phyloP scores from a whole-genome alignment of 2,329 filamentous ascomycete species.

The Cladosporium austrohemisphaericum region DNA sequence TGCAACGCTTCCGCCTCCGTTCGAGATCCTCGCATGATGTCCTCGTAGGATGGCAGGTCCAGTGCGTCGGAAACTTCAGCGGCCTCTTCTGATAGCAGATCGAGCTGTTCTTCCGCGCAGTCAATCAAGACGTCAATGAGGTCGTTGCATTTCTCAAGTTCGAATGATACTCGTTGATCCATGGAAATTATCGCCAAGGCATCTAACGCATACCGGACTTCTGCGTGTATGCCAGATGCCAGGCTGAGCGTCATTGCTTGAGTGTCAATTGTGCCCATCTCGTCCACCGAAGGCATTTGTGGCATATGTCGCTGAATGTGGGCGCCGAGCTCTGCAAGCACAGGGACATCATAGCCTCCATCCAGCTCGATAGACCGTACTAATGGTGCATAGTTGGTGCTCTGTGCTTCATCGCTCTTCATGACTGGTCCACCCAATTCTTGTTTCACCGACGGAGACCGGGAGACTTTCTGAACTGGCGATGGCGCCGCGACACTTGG shows the following conservation, averaged over 20 bases:
- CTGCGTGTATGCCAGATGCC: conserved; percentile 82
- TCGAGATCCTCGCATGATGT: conserved; percentile 74
- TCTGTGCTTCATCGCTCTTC: conserved; percentile 33
- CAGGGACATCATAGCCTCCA: conserved; percentile 69
- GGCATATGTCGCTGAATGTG: conserved; percentile 68
- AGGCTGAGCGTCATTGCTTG: conserved; percentile 84
- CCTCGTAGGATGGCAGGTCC: conserved; percentile 79
- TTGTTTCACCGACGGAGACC: conserved; percentile 30
- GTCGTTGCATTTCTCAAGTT: conserved; percentile 76
- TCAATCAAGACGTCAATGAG: conserved; percentile 83
- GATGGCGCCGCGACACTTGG: conserved; percentile 26
- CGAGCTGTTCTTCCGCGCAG: conserved; percentile 84
- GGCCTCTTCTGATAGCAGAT: conserved; percentile 77
- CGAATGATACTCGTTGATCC: conserved; percentile 60
- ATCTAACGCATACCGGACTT: conserved; percentile 87
- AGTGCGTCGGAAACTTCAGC: conserved; percentile 84
- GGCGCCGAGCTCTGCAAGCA: conserved; percentile 60
- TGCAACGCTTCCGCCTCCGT: conserved; percentile 61
- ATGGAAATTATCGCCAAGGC: conserved; percentile 70
- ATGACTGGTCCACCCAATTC: conserved; percentile 26
- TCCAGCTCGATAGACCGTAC: conserved; percentile 33
- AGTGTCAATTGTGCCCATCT: conserved; percentile 86
- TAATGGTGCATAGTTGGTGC: conserved; percentile 30
- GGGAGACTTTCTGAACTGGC: conserved; percentile 25
- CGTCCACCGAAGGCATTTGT: conserved; percentile 67